Evolutionary conservation across 805 yeast genomes (phyloP).

Genomic region (Saturnispora hagleri): DNA sequence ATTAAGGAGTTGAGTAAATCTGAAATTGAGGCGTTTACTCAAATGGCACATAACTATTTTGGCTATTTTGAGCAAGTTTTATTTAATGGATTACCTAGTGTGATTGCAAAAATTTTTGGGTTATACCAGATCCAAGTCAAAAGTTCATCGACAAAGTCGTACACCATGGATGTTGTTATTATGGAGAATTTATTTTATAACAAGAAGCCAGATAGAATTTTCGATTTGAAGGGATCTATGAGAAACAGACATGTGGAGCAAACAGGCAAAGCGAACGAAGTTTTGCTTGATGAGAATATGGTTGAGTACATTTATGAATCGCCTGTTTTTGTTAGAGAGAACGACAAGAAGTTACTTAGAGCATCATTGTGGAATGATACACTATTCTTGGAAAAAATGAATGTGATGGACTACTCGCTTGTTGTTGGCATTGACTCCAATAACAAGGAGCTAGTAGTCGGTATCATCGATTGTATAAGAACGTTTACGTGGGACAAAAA

Average conservation of each 20-base stretch:
- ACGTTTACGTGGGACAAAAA: conserved; percentile 99
- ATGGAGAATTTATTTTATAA: conserved; percentile 94
- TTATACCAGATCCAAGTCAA: conserved; percentile 88
- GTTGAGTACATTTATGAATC: conserved; percentile 95
- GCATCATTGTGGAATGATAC: conserved; percentile 96
- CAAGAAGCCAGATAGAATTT: conserved; percentile 70
- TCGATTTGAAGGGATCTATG: conserved; percentile 97
- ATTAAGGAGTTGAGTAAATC: conserved; percentile 81
- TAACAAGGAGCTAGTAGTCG: conserved; percentile 69
- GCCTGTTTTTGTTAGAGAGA: conserved; percentile 88
- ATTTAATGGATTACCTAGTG: conserved; percentile 92
- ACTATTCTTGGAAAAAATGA: conserved; percentile 87
- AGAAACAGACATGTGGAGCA: conserved; percentile 93
- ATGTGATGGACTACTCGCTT: conserved; percentile 96
- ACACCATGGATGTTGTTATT: conserved; percentile 82
- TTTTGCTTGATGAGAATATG: conserved; percentile 92
- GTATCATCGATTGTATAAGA: conserved; percentile 88
- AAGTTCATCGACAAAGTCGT: conserved; percentile 60
- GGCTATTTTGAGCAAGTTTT: conserved; percentile 92
- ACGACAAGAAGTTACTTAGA: conserved; percentile 73
- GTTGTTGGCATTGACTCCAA: conserved; percentile 83
- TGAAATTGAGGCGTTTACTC: conserved; percentile 88
- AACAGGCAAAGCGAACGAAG: conserved; percentile 93
- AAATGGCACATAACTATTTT: conserved; percentile 93
- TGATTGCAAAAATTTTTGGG: conserved; percentile 89